Evolutionary conservation across 768 basidiomycete genomes (phyloP), one percentile per base, ranked within the genome.

Genomic region (Tylopilus vinaceipallidus): DNA sequence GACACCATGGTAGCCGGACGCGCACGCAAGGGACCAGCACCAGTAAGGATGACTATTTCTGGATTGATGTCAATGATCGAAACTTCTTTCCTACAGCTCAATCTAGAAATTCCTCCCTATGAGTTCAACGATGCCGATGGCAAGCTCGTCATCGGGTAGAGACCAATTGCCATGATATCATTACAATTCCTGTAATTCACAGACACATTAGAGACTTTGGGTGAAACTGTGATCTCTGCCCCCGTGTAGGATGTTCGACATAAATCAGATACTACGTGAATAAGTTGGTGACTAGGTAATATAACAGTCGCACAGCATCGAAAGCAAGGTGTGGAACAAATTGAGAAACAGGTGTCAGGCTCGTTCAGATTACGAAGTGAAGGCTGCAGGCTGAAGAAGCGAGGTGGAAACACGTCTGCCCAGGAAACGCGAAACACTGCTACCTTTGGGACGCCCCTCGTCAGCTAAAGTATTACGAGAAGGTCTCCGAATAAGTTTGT

Each of bases 11-110:
- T 54, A 92, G 91, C 94, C 65, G 95, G 95, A 55, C 93, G 95
- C 70, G 84, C 87, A 62, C 88, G 95, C 69, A 91, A 94, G 69
- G 95, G 95, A 38, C 95, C 95, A 63, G 95, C 95, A 68, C 95
- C 95, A 57, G 88, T 91, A 71, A 76, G 87, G 73, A 27, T 34
- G 47, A 6, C 22, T 8, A 23, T 33, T 22, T 26, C 17, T 30
- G 26, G 11, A 20, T 37, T n/a, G 11, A 37, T 32, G 10, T n/a
- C 29, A 48, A 45, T 48, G 41, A 47, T 47, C 54, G 4, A 61
- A 42, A 45, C 41, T 40, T 47, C 29, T 45, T 39, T 51, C 27
- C 52, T 53, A 6, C 47, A 91, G 87, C 82, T 95, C 60, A 99
- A 99, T 75, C 80, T 98, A 55, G 95, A 98, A 71, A 80, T 99